A percentile compares a stretch with the other conserved stretches of the same genome.
phyloP scores from a whole-genome alignment of 495 filamentous ascomycete genomes.

The Penicillium fimorum region DNA sequence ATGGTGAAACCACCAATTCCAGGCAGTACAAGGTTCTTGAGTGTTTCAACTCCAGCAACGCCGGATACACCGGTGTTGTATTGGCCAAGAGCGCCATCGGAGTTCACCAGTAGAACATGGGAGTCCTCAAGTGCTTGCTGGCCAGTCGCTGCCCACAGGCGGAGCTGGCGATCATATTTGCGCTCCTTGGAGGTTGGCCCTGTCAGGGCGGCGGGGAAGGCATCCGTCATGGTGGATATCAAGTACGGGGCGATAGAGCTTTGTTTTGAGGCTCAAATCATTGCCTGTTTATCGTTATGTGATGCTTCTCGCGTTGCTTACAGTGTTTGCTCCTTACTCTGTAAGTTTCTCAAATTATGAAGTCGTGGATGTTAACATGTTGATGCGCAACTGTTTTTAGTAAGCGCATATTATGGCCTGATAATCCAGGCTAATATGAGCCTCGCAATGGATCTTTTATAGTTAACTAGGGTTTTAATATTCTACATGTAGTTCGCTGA shows the following conservation, averaged over 20 bases:
- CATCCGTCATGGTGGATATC: slow-evolving; percentile 36
- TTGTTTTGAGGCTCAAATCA: neutral
- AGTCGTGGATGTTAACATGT: slow-evolving; percentile 6
- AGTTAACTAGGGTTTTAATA: neutral
- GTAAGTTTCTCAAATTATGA: neutral
- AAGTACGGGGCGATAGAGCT: neutral
- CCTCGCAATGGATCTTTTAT: too few species aligned
- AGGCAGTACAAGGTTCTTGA: slow-evolving; percentile 95
- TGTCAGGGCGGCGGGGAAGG: slow-evolving; percentile 37
- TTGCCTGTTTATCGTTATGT: neutral
- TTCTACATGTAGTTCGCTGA: neutral
- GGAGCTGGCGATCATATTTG: slow-evolving; percentile 94
- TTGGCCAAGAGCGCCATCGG: slow-evolving; percentile 45
- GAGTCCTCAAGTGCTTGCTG: slow-evolving; percentile 88
- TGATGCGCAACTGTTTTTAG: slow-evolving; percentile 1
- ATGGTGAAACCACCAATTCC: slow-evolving; percentile 95
- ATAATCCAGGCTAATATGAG: neutral
- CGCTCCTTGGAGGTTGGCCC: slow-evolving; percentile 82
- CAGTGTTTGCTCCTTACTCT: neutral
- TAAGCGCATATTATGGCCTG: slow-evolving; percentile 1
- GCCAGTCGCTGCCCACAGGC: slow-evolving; percentile 90
- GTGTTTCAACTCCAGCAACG: slow-evolving; percentile 82
- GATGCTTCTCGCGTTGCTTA: neutral
- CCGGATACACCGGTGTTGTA: slow-evolving; percentile 57
- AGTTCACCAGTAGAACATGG: slow-evolving; percentile 84